Conservation (phyloP, 805 yeast species). For the Osmozyma mogii region DNA sequence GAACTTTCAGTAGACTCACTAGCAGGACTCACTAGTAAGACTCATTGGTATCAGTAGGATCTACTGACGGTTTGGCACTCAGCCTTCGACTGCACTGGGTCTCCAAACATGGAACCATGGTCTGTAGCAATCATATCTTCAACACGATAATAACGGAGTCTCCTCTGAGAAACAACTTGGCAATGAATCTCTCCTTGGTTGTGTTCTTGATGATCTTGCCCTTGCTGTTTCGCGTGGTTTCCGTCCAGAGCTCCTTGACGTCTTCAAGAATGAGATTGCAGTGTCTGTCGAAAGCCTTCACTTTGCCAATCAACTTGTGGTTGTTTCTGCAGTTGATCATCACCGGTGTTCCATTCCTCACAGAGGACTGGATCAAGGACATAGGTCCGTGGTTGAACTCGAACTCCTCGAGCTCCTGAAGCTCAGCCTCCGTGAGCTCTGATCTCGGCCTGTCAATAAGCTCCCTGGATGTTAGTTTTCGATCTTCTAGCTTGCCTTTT, state of each 20-base stretch:
- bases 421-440: slow-evolving; percentile 73
- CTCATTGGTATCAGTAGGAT: too few relatives aligned
- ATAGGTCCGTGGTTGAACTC: slow-evolving; percentile 90
- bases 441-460: slow-evolving; percentile 65
- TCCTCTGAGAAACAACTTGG: slow-evolving; percentile 89
- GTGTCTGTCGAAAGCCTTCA: slow-evolving; percentile 93
- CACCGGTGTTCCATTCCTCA: slow-evolving; percentile 65
- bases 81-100: too few relatives aligned
- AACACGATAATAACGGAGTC: slow-evolving; percentile 87
- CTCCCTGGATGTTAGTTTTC: slow-evolving; percentile 34
- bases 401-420: slow-evolving; percentile 76
- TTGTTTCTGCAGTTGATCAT: slow-evolving; percentile 87
- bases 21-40: too few relatives aligned
- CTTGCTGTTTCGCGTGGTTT: slow-evolving; percentile 47
- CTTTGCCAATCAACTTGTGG: slow-evolving; percentile 83
- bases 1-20: too few relatives aligned
- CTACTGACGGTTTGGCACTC: too few relatives aligned
- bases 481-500: not conserved
- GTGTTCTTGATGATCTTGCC: slow-evolving; percentile 67
- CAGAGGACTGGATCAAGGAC: slow-evolving; percentile 78
- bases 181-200: slow-evolving; percentile 63
- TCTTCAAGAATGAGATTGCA: slow-evolving; percentile 88
- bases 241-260: slow-evolving; percentile 83
- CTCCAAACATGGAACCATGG: too few relatives aligned
- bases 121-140: too few relatives aligned